Evolutionary conservation across 83 land plant species (phyloP), one percentile per base, ranked within the genome.

Genomic region (Diphasiastrum complanatum): DNA sequence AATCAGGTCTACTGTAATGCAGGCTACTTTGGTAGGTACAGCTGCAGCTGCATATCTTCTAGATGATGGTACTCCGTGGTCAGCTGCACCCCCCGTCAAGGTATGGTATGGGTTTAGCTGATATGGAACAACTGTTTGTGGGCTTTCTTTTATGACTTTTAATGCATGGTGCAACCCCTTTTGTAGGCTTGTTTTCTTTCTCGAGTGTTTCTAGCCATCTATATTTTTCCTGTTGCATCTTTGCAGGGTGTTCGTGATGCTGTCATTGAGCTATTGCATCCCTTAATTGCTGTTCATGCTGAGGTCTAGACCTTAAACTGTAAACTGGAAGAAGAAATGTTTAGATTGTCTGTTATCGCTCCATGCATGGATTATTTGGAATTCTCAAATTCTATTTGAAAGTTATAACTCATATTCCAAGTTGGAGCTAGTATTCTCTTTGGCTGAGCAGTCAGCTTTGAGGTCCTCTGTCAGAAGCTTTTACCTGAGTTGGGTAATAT

Each of bases 31-130:
- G 65, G 84, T 93, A 18, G 85, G 96, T 68, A 61, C 69, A 36
- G 83, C 96, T 46, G 96, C 96, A 47, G 66, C 68, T 41, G 83
- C 67, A 29, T 93, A 85, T 75, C 69, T 89, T 47, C 67, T 89
- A 62, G 92, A 89, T 78, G 82, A 86, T 80, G 91, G 96, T 36
- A 53, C 88, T 46, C 88, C 85, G 20, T 93, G 99, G 99, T 83
- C 89, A 37, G 79, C 75, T 27, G 91, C 99, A 49, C 96, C 99
- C 41, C 70, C 92, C 33, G 91, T 93, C 16, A 93, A 93, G 69
- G 99, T 93, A 65, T 22, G 35, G 26, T 41, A n/a, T n/a, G n/a
- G n/a, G 28, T 4, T 20, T 4, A 67, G 61, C 11, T 6, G 25
- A 25, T 45, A 47, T 20, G 40, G 29, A 60, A 61, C 25, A 51